These are phyloP conservation scores for Russula griseocarnosa DNA, from an alignment of 768 basidiomycete species.

Conservation along the genomic window DNA sequence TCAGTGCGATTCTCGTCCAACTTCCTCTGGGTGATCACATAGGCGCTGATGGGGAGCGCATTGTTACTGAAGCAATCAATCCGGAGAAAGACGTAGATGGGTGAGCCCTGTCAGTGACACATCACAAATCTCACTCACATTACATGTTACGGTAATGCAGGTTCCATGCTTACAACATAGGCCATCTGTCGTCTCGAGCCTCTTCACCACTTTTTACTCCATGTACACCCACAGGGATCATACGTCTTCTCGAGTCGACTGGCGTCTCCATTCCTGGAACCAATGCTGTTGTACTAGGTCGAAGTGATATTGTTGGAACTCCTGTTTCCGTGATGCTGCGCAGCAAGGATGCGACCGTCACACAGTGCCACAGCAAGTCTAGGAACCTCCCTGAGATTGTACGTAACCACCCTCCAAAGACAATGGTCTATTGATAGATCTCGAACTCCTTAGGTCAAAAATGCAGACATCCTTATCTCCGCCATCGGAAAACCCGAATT, in stretches of 20 bases:
- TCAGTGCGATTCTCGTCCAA: conserved; percentile 93
- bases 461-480: conserved; percentile 89
- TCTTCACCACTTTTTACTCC: conserved; percentile 87
- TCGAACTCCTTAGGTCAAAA: conserved; percentile 52
- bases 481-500: conserved; percentile 94
- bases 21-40: conserved; percentile 87
- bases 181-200: conserved; percentile 87
- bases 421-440: neutral
- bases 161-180: conserved; percentile 98
- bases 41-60: conserved; percentile 74
- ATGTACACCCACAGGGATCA: conserved; percentile 92
- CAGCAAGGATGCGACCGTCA: conserved; percentile 91
- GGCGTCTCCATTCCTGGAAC: conserved; percentile 71
- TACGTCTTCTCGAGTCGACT: conserved; percentile 86
- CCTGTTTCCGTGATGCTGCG: conserved; percentile 90
- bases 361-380: conserved; percentile 93
- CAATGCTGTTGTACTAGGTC: conserved; percentile 87
- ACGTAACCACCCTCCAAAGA: conserved; percentile 32
- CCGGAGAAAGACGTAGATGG: conserved; percentile 97
- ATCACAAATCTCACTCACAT: neutral
- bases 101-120: conserved; percentile 40
- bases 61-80: conserved; percentile 90
- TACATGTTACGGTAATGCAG: conserved; percentile 39
- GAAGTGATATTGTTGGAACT: conserved; percentile 96
- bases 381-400: conserved; percentile 77